A percentile compares a stretch with the other conserved stretches of the same genome.
These are phyloP conservation scores for Eragrostis tef DNA, from an alignment of 202 grass and related monocot genomes.

Conservation along the genomic window DNA sequence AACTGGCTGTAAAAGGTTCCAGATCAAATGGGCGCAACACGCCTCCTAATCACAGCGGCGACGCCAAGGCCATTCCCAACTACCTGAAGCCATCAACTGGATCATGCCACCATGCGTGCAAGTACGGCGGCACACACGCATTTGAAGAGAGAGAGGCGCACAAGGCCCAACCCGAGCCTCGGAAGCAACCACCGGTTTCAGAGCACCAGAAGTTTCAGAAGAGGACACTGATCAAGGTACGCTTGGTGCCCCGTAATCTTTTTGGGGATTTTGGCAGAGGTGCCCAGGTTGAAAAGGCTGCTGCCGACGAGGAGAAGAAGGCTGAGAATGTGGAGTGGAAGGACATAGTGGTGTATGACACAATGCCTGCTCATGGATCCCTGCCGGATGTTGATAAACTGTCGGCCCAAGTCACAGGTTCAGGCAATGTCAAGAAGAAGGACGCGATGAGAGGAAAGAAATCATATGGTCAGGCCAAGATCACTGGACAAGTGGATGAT, in stretches of 20 bases:
- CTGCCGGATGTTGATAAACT: neutral
- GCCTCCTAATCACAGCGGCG: neutral
- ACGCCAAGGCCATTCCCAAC: constrained; percentile 46
- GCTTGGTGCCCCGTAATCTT: constrained; percentile 52
- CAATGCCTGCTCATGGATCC: neutral
- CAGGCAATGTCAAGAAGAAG: constrained; percentile 22
- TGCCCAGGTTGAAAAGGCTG: neutral
- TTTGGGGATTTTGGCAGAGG: constrained; percentile 45
- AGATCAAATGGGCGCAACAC: neutral
- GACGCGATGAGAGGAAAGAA: constrained; percentile 39
- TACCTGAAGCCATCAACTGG: constrained; percentile 67
- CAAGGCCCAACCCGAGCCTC: neutral
- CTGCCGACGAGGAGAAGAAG: neutral
- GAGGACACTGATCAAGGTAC: constrained; percentile 47
- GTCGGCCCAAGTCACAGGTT: neutral
- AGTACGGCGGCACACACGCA: constrained; percentile 61
- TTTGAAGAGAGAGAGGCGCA: constrained; percentile 40
- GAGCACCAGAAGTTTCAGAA: constrained; percentile 14
- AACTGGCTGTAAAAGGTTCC: neutral
- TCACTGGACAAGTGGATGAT: neutral
- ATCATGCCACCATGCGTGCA: constrained; percentile 80
- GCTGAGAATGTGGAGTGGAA: constrained; percentile 56
- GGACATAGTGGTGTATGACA: constrained; percentile 51
- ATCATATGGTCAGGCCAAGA: neutral
- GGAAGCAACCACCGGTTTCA: neutral